A percentile compares a stretch with the other conserved stretches of the same genome.
phyloP scores from a whole-genome alignment of 805 yeast species.

The Tetrapisispora taiwanensis region DNA sequence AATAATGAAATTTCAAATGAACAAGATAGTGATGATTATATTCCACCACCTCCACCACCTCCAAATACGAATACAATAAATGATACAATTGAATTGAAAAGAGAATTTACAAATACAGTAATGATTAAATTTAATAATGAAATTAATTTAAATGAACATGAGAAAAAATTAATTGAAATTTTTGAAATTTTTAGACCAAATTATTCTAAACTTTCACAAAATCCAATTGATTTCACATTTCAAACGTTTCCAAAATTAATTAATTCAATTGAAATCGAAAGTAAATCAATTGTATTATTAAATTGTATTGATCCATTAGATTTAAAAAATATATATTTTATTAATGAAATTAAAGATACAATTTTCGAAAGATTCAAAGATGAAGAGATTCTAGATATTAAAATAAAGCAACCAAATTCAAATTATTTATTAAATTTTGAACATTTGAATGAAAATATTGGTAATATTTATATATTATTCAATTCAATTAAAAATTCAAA shows the following conservation, averaged over 20 bases:
- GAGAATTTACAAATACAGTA: conserved; percentile 16
- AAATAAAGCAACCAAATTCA: conserved; percentile 48
- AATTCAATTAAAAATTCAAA: conserved; percentile 40
- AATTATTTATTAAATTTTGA: conserved; percentile 37
- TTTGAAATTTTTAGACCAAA: conserved; percentile 15
- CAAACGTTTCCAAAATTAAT: conserved; percentile 32
- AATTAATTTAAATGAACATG: not conserved
- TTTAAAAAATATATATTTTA: conserved; percentile 40
- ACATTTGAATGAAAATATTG: conserved; percentile 46
- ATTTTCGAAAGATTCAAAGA: conserved; percentile 31
- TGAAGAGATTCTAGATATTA: conserved; percentile 34
- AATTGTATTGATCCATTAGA: conserved; percentile 62
- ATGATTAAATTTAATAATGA: conserved; percentile 11
- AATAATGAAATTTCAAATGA: not conserved
- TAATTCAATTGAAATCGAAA: conserved; percentile 4
- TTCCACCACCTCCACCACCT: conserved; percentile 1
- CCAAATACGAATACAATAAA: not conserved
- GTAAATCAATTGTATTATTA: conserved; percentile 51
- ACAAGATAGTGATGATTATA: not conserved
- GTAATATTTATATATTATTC: conserved; percentile 64
- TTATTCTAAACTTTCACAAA: conserved; percentile 3
- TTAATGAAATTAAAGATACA: conserved; percentile 42
- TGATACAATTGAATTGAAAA: not conserved
- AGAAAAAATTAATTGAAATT: conserved; percentile 4
- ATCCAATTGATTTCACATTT: conserved; percentile 16